Evolutionary conservation across 345 rosid genomes (phyloP).

Genomic region (Chamaenerion angustifolium): DNA sequence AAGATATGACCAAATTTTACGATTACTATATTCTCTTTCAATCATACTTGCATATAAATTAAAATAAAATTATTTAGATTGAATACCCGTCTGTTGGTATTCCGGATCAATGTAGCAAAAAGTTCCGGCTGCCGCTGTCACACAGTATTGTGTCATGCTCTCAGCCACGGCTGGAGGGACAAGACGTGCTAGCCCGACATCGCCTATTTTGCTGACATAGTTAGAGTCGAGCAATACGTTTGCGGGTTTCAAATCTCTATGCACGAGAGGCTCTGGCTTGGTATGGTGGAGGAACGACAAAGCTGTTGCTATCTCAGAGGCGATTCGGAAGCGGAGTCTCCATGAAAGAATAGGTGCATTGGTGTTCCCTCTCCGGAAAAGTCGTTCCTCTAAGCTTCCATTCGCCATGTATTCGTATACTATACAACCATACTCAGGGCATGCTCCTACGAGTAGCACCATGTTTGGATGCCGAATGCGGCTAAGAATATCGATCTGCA

Average conservation of each 20-base stretch:
- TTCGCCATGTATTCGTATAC: constrained; percentile 85
- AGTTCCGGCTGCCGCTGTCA: constrained; percentile 81
- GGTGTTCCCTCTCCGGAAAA: constrained; percentile 28
- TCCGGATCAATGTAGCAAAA: constrained; percentile 94
- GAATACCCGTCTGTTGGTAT: constrained; percentile 78
- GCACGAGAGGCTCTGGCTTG: constrained; percentile 94
- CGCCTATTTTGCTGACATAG: constrained; percentile 71
- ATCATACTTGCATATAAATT: too few species aligned
- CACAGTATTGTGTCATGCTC: constrained; percentile 51
- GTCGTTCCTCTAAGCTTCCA: constrained; percentile 81
- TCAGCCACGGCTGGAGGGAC: constrained; percentile 67
- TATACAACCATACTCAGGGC: constrained; percentile 78
- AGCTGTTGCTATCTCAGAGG: constrained; percentile 76
- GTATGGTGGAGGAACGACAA: constrained; percentile 86
- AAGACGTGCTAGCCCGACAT: constrained; percentile 79
- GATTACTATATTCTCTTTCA: too few species aligned
- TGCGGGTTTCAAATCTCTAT: constrained; percentile 88
- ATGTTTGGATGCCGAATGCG: constrained; percentile 90
- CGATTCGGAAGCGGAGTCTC: constrained; percentile 77
- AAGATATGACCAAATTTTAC: too few species aligned
- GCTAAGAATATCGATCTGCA: constrained; percentile 78
- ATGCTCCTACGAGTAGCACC: constrained; percentile 93
- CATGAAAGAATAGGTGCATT: constrained; percentile 49
- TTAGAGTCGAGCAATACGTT: constrained; percentile 77
- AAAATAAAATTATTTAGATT: too few species aligned